These are phyloP conservation scores for Candida endomychidarum DNA, from an alignment of 805 yeast species.

Conservation along the genomic window DNA sequence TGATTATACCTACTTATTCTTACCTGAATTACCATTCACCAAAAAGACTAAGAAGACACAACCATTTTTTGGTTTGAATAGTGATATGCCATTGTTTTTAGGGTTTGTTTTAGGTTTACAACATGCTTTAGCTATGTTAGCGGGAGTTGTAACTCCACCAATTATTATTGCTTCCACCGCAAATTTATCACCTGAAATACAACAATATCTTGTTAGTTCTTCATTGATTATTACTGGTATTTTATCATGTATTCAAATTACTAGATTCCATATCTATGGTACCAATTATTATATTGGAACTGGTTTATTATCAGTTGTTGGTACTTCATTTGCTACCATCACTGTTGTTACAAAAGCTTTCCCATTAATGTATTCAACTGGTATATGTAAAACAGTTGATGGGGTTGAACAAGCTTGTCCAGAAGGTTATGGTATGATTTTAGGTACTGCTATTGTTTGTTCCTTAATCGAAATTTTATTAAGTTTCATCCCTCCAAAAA, in stretches of 20 bases:
- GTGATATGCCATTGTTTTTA: slow-evolving; percentile 76
- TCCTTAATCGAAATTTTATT: slow-evolving; percentile 69
- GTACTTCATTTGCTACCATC: slow-evolving; percentile 87
- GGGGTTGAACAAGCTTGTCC: slow-evolving; percentile 80
- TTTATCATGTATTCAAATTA: slow-evolving; percentile 60
- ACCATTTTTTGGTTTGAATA: slow-evolving; percentile 81
- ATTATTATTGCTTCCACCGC: slow-evolving; percentile 67
- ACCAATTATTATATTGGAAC: slow-evolving; percentile 84
- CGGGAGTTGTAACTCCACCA: slow-evolving; percentile 87
- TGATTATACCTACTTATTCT: slow-evolving; percentile 75
- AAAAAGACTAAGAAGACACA: slow-evolving; percentile 50
- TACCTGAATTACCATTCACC: slow-evolving; percentile 74
- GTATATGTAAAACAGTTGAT: slow-evolving; percentile 51
- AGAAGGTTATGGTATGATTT: slow-evolving; percentile 83
- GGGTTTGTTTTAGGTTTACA: slow-evolving; percentile 82
- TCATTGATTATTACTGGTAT: slow-evolving; percentile 45
- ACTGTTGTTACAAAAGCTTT: slow-evolving; percentile 73
- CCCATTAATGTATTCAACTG: slow-evolving; percentile 71
- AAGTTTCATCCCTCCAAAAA: slow-evolving; percentile 74
- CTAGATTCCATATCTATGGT: slow-evolving; percentile 71
- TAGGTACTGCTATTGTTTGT: slow-evolving; percentile 79
- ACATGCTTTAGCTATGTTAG: slow-evolving; percentile 87
- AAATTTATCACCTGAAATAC: slow-evolving; percentile 46
- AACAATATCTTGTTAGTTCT: slow-evolving; percentile 38
- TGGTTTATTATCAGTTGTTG: slow-evolving; percentile 86